Conservation (phyloP, 2,329 filamentous ascomycete genomes). For the Beauveria australis region DNA sequence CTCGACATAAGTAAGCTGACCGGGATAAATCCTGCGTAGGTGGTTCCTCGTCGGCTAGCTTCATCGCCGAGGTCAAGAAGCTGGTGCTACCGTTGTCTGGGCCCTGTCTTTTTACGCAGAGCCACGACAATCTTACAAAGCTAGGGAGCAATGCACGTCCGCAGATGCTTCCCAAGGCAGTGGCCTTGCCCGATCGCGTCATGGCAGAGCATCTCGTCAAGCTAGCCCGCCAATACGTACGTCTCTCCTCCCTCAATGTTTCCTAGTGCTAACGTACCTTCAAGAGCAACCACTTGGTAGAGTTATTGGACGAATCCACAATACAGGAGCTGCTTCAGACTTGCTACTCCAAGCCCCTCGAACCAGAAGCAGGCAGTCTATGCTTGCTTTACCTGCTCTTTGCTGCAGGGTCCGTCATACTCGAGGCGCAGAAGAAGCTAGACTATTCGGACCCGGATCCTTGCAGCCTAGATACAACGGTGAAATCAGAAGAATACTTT, state of each 20-base stretch:
- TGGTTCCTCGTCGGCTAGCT: slow-evolving; percentile 54
- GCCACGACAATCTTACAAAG: slow-evolving; percentile 31
- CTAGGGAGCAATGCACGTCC: neutral
- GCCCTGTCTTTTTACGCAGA: slow-evolving; percentile 47
- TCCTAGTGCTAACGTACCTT: neutral
- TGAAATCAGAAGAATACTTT: slow-evolving; percentile 56
- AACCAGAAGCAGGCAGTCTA: slow-evolving; percentile 40
- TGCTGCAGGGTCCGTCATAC: slow-evolving; percentile 40
- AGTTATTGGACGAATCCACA: slow-evolving; percentile 45
- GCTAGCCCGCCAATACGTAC: neutral
- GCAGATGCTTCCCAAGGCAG: slow-evolving; percentile 42
- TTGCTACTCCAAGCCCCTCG: slow-evolving; percentile 47
- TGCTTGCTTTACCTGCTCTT: slow-evolving; percentile 56
- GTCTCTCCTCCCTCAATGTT: neutral
- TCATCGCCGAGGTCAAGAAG: slow-evolving; percentile 51
- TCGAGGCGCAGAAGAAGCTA: neutral
- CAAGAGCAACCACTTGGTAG: slow-evolving; percentile 52
- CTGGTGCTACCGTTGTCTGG: slow-evolving; percentile 49
- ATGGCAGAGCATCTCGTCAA: slow-evolving; percentile 37
- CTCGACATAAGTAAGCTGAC: neutral
- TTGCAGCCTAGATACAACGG: slow-evolving; percentile 26
- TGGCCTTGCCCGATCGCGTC: slow-evolving; percentile 46
- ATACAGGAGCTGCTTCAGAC: slow-evolving; percentile 42
- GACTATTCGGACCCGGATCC: neutral
- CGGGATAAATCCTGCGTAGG: slow-evolving; percentile 40